Evolutionary conservation across 306 rosid genomes (phyloP).

Genomic region (Casuarina glauca): DNA sequence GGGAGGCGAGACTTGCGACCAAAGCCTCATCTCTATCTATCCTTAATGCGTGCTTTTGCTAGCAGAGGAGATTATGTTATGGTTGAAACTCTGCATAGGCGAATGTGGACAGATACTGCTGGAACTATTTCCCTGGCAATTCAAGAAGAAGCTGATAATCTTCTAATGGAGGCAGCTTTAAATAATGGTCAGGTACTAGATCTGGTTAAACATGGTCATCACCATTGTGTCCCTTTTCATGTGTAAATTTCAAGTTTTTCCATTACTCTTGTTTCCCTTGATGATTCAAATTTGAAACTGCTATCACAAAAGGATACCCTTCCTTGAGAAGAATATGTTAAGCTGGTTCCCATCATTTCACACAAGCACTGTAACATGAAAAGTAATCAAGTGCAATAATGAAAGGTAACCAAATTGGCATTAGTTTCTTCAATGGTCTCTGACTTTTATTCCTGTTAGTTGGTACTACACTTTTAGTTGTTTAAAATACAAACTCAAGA

Average conservation of each 20-base stretch:
- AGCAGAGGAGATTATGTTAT: constrained; percentile 62
- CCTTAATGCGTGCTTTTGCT: constrained; percentile 77
- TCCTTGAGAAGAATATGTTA: background rate
- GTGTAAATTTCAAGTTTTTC: background rate
- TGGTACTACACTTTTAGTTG: background rate
- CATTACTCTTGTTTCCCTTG: background rate
- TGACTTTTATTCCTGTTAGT: background rate
- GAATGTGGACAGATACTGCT: constrained; percentile 69
- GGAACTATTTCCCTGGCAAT: constrained; percentile 56
- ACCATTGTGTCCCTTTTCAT: constrained; percentile 6
- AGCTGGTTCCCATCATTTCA: background rate
- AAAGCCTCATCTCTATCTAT: constrained; percentile 88
- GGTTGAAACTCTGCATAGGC: constrained; percentile 55
- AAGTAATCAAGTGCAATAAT: background rate
- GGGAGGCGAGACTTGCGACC: constrained; percentile 60
- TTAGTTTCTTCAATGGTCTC: background rate
- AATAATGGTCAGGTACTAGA: constrained; percentile 63
- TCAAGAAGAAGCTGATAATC: constrained; percentile 85
- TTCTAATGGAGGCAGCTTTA: constrained; percentile 84
- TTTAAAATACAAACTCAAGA: background rate
- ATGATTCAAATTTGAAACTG: constrained; percentile 1
- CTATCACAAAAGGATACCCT: background rate
- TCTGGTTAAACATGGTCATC: background rate
- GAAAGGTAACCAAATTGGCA: background rate
- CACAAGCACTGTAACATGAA: background rate